phyloP scores from a whole-genome alignment of 139 green algal genomes.

The Volvox reticuliferus region DNA sequence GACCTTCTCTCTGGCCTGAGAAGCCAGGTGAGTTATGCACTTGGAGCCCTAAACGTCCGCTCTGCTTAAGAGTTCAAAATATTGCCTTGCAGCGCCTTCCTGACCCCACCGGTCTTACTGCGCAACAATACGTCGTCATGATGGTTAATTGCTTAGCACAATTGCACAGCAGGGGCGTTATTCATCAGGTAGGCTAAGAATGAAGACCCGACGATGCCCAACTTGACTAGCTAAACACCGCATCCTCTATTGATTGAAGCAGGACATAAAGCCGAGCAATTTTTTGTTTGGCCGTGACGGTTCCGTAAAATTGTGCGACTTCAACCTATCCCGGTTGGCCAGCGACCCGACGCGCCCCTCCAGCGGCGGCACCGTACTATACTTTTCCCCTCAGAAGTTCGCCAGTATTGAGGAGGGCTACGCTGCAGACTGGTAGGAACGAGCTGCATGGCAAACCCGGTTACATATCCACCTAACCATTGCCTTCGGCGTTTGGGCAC shows the following conservation, averaged over 20 bases:
- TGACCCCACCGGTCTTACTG: background rate
- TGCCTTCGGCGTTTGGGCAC: too few relatives aligned
- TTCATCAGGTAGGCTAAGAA: conserved; percentile 7
- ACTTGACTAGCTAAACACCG: background rate
- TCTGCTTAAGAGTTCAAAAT: background rate
- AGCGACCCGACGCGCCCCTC: background rate
- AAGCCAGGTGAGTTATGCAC: background rate
- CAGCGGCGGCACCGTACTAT: background rate
- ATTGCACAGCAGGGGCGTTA: background rate
- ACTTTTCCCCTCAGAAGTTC: background rate
- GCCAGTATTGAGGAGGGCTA: background rate
- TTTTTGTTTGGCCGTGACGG: background rate
- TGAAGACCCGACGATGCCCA: background rate
- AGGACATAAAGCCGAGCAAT: conserved; percentile 30
- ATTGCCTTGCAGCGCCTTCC: background rate
- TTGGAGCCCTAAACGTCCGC: too few relatives aligned
- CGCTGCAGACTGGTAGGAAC: conserved; percentile 22
- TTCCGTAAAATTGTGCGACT: conserved; percentile 7
- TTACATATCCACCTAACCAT: too few relatives aligned
- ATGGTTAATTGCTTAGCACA: conserved; percentile 19
- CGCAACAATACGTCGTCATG: conserved; percentile 4
- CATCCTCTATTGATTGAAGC: background rate
- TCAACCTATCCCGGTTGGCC: conserved; percentile 8
- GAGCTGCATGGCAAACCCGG: too few relatives aligned
- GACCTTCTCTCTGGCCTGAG: background rate